Conservation (phyloP, 2,329 filamentous ascomycete species). For the Aureobasidium sp. region DNA sequence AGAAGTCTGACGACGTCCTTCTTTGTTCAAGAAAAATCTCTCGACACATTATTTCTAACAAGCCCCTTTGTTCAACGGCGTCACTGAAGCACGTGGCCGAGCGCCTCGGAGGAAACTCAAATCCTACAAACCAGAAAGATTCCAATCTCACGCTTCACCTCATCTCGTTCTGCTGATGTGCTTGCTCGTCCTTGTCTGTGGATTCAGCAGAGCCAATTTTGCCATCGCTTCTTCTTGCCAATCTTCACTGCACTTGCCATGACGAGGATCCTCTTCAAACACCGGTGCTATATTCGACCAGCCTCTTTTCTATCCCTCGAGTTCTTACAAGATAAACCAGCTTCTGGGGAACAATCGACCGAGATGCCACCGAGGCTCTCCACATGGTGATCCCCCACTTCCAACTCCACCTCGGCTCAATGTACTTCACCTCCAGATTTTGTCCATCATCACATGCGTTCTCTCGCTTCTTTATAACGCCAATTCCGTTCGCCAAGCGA, state of each 20-base stretch:
- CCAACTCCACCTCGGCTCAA: neutral
- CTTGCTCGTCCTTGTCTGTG: neutral
- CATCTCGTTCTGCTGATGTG: neutral
- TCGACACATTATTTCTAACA: neutral
- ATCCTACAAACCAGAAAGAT: neutral
- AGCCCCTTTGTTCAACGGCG: neutral
- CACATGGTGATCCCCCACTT: constrained; percentile 6
- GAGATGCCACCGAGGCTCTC: constrained; percentile 7
- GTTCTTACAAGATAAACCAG: neutral
- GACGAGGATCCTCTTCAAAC: neutral
- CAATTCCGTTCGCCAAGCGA: neutral
- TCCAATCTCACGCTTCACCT: neutral
- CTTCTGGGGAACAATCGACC: neutral
- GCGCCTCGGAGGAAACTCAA: neutral
- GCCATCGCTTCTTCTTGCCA: too few relatives aligned
- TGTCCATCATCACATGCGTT: neutral
- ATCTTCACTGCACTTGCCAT: neutral
- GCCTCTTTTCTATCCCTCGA: neutral
- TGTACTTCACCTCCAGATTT: neutral
- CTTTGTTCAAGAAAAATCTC: neutral
- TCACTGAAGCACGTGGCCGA: neutral
- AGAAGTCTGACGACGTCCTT: neutral
- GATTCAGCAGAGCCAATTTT: neutral
- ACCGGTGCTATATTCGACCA: neutral
- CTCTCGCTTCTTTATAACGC: neutral